A percentile compares a stretch with the other conserved stretches of the same genome.
Evolutionary conservation across 2,329 filamentous ascomycete genomes (phyloP).

Genomic region (Pseudogymnoascus sp.): DNA sequence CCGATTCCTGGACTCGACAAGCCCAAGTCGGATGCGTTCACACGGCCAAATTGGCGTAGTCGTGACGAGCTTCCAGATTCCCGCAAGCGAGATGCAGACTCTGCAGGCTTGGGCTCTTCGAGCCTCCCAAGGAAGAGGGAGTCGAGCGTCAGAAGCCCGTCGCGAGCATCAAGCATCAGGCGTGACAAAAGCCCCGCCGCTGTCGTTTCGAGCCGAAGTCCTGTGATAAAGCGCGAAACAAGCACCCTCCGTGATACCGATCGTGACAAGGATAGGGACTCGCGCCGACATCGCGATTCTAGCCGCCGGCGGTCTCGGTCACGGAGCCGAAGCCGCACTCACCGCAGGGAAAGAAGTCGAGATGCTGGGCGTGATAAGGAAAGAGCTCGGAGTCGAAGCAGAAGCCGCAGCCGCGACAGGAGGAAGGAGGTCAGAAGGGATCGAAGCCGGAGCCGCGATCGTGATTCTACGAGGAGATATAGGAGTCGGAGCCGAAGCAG

Average conservation of each 20-base stretch:
- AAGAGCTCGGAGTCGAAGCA: slow-evolving; percentile 15
- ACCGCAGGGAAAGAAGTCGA: slow-evolving; percentile 1
- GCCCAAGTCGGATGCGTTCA: neutral
- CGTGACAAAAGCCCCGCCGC: slow-evolving; percentile 6
- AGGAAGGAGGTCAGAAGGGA: slow-evolving; percentile 14
- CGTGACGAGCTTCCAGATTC: neutral
- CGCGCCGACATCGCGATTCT: slow-evolving; percentile 18
- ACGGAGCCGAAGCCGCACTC: slow-evolving; percentile 14
- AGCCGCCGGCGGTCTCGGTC: slow-evolving; percentile 13
- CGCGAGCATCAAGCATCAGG: neutral
- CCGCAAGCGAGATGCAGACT: slow-evolving; percentile 7
- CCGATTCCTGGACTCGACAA: slow-evolving; percentile 25
- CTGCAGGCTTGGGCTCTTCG: slow-evolving; percentile 5
- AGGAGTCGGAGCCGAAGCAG: slow-evolving; percentile 17
- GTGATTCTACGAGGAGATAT: slow-evolving; percentile 17
- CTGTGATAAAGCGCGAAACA: slow-evolving; percentile 17
- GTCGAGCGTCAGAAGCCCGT: neutral
- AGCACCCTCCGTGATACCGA: slow-evolving; percentile 12
- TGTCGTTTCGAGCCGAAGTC: neutral
- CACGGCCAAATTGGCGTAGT: neutral
- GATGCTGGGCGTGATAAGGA: slow-evolving; percentile 15
- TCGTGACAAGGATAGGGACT: slow-evolving; percentile 14
- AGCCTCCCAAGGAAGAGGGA: slow-evolving; percentile 11
- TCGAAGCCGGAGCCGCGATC: slow-evolving; percentile 16
- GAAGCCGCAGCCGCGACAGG: slow-evolving; percentile 12